A percentile compares a stretch with the other conserved stretches of the same genome.
Conservation (phyloP, 1,139 yeast genomes). For the Pichia sp. region DNA sequence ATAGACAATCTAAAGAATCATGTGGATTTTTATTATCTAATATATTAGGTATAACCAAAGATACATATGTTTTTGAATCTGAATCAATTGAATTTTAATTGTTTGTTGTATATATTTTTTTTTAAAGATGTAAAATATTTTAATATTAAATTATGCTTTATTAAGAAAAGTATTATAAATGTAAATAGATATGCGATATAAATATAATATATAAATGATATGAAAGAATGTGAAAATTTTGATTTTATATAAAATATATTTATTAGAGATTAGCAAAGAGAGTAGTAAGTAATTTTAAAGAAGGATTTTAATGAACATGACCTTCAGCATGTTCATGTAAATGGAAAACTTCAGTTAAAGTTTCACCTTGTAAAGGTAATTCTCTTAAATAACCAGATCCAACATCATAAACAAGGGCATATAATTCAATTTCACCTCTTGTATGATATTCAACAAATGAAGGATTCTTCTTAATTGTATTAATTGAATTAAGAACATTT, state of each 20-base stretch:
- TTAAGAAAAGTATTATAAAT: no score
- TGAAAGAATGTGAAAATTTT: no score
- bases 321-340: constrained; percentile 3
- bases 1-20: constrained; percentile 3
- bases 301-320: neutral
- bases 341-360: constrained; percentile 5
- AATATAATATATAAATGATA: no score
- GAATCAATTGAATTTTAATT: constrained; percentile 15
- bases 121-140: neutral
- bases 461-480: constrained; percentile 60
- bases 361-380: constrained; percentile 43
- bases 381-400: constrained; percentile 62
- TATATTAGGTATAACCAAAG: constrained; percentile 40
- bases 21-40: constrained; percentile 15
- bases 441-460: constrained; percentile 68
- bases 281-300: neutral
- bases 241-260: no score
- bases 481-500: constrained; percentile 61
- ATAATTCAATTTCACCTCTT: constrained; percentile 71
- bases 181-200: no score
- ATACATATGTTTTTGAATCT: constrained; percentile 42
- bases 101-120: neutral
- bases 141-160: no score
- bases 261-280: neutral
- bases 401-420: constrained; percentile 88